Conservation (phyloP, 1,284 basidiomycete species). For the Neonothopanus nambi region DNA sequence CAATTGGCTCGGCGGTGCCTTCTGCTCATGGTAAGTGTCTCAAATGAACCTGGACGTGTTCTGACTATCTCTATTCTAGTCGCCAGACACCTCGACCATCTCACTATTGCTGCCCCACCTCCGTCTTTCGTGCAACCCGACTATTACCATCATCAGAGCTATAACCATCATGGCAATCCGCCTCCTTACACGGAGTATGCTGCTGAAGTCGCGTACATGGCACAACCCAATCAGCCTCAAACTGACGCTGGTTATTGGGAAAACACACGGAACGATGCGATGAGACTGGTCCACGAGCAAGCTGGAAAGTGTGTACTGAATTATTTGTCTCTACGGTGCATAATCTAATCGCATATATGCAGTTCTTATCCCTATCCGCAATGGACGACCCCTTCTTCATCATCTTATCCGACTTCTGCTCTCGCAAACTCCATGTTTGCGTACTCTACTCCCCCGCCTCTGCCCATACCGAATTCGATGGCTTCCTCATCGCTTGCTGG, state of each 20-base stretch:
- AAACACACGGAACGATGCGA: conserved; percentile 49
- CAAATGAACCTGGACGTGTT: background rate
- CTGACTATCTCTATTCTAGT: conserved; percentile 41
- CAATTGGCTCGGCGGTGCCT: conserved; percentile 12
- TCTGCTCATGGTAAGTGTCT: conserved; percentile 7
- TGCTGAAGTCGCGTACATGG: conserved; percentile 48
- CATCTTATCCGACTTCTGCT: conserved; percentile 9
- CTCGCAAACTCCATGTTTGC: conserved; percentile 10
- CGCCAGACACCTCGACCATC: conserved; percentile 59
- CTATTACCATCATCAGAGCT: conserved; percentile 42
- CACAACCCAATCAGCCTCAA: conserved; percentile 34
- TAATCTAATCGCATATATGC: conserved; percentile 7
- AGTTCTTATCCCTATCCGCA: conserved; percentile 36
- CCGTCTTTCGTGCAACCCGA: conserved; percentile 64
- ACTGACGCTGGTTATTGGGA: conserved; percentile 52
- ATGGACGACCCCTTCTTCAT: conserved; percentile 2
- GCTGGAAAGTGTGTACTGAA: conserved; percentile 40
- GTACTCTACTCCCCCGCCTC: conserved; percentile 8
- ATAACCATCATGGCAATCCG: conserved; percentile 46
- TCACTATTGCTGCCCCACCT: conserved; percentile 54
- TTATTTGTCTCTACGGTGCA: background rate
- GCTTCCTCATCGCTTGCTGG: conserved; percentile 16
- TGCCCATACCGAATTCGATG: conserved; percentile 4
- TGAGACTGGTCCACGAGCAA: conserved; percentile 49
- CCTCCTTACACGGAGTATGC: conserved; percentile 61